Conservation (phyloP, 2,329 filamentous ascomycete genomes). For the Metarhizium brunneum region DNA sequence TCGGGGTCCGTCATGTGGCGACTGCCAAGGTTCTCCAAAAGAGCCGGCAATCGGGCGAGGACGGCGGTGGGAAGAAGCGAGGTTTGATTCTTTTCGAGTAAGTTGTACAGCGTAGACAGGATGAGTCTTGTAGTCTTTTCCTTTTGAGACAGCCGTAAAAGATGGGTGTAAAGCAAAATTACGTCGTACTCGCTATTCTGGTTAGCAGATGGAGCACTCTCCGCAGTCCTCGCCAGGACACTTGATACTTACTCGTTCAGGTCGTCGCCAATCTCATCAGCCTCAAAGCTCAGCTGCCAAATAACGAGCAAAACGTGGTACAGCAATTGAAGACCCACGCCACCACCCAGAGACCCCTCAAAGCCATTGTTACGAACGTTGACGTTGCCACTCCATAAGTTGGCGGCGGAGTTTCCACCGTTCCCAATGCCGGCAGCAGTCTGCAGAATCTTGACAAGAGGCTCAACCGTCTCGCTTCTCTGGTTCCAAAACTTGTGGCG, state of each 20-base stretch:
- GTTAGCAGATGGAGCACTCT: not conserved
- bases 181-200: conserved; percentile 75
- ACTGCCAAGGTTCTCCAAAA: conserved; percentile 53
- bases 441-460: conserved; percentile 72
- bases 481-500: conserved; percentile 87
- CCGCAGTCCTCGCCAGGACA: not conserved
- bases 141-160: conserved; percentile 87
- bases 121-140: conserved; percentile 94
- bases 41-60: conserved; percentile 66
- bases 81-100: conserved; percentile 62
- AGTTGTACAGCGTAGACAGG: conserved; percentile 80
- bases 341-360: conserved; percentile 59
- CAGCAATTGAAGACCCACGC: conserved; percentile 82
- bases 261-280: conserved; percentile 60
- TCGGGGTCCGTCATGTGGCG: conserved; percentile 58
- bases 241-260: conserved; percentile 66
- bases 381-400: conserved; percentile 49
- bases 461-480: conserved; percentile 72
- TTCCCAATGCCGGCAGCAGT: conserved; percentile 65
- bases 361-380: conserved; percentile 49
- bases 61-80: conserved; percentile 75
- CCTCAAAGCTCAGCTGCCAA: conserved; percentile 96
- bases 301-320: conserved; percentile 90
- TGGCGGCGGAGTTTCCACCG: conserved; percentile 52
- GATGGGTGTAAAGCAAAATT: conserved; percentile 81